Base-by-base conservation (phyloP, 2,329 filamentous ascomycete genomes). In the Ceratocystis harringtonii region DNA sequence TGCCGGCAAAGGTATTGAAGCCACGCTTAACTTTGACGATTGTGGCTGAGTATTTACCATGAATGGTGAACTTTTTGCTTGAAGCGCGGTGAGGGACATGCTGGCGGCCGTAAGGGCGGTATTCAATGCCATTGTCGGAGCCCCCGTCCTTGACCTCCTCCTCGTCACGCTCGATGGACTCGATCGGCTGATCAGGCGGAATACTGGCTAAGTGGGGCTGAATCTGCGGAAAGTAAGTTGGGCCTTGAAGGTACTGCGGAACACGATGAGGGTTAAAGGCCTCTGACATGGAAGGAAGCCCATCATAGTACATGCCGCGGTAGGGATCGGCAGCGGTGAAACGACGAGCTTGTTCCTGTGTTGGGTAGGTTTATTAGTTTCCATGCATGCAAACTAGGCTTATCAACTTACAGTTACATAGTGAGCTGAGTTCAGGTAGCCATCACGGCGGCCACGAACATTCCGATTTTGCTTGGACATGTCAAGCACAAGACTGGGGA, bases 21-120 rank as follows among this genome's bases (percentile, higher is more conserved):
- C 66, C 63, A 7, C 30, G 19, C 5, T 50, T 25, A 25, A 58
- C 58, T 61, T 65, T 67, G 28, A 67, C 44, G 41, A 65, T 63
- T 15, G 66, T 67, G 28, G 66, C 66, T 4, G 66, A 67, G 50
- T 52, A 65, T 30, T 52, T 65, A 5, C 66, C 66, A 22, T 65
- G 41, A 5, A 61, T 41, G 36, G 52, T 57, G 28, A 63, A 66
- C 19, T 57, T 52, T 10, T 60, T 63, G 6, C 48, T 48, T 12
- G 44, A 55, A 43, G 55, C 43, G 30, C 45, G 36, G 28, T 43
- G 7, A 36, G 44, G 61, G 5, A 60, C 50, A 28, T 19, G 60
- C 8, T 52, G 22, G 10, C 45, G 44, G 12, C 66, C 63, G 25
- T 58, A 61, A n/a, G 63, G 63, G 25, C 62, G 62, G 36, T 67